Percentiles rank a stretch among this genome's conserved stretches.
phyloP scores from a whole-genome alignment of 148 eudicot species.

The Heliamphora exappendiculata region DNA sequence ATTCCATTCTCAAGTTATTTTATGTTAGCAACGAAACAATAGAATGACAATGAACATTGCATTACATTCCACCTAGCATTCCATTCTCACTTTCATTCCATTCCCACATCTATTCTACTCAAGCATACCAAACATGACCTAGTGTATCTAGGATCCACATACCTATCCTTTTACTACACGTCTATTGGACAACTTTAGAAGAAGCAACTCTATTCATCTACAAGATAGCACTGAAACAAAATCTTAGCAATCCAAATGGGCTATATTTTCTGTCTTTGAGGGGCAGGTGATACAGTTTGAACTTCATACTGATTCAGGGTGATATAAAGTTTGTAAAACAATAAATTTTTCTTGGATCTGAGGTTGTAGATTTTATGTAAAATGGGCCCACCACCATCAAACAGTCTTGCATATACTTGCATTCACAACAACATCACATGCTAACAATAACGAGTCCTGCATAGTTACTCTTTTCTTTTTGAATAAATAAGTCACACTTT shows the following conservation, averaged over 20 bases:
- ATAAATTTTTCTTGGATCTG: not conserved
- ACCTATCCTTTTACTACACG: not conserved
- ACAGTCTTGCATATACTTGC: not conserved
- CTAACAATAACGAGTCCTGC: not conserved
- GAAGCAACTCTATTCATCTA: not conserved
- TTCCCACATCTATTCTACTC: too few relatives aligned
- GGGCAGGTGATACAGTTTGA: not conserved
- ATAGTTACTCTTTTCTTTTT: not conserved
- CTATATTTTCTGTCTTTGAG: not conserved
- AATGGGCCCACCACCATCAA: not conserved
- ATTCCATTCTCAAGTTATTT: too few relatives aligned
- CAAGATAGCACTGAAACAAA: not conserved
- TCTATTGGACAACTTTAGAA: not conserved
- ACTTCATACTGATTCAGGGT: not conserved
- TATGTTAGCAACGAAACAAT: too few relatives aligned
- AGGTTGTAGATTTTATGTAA: not conserved
- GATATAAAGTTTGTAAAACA: not conserved
- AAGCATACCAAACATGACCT: too few relatives aligned
- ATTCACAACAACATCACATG: not conserved
- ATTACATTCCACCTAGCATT: too few relatives aligned
- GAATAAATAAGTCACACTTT: not conserved
- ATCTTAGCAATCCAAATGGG: not conserved
- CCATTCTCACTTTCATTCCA: too few relatives aligned
- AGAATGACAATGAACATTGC: too few relatives aligned
- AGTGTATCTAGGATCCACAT: not conserved